Evolutionary conservation across 2,329 filamentous ascomycete genomes (phyloP).

Genomic region (Tolypocladium tropicale): DNA sequence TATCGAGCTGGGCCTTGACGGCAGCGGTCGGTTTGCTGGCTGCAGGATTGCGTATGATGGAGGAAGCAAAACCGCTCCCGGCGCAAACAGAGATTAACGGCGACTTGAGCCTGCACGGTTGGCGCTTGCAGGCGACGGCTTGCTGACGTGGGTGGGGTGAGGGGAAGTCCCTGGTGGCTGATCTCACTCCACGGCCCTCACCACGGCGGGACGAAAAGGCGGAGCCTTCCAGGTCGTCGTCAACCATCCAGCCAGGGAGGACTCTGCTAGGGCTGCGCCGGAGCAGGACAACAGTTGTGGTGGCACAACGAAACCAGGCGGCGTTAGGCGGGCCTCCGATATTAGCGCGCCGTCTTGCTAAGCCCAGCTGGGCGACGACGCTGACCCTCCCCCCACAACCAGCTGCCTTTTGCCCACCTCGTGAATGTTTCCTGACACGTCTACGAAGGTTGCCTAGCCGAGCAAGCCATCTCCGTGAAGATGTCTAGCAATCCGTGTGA

Average conservation of each 20-base stretch:
- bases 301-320: not conserved
- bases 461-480: not conserved
- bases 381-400: not conserved
- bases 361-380: not conserved
- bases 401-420: not conserved
- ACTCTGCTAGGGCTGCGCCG: not conserved
- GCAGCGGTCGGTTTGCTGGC: not conserved
- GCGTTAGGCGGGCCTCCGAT: not conserved
- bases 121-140: not conserved
- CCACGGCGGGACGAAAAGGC: not conserved
- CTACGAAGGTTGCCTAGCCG: too few species aligned
- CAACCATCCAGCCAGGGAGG: too few species aligned
- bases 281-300: not conserved
- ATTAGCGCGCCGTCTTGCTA: not conserved
- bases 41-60: not conserved
- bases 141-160: not conserved
- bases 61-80: not conserved
- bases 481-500: not conserved
- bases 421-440: too few species aligned
- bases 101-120: not conserved
- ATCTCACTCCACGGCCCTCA: not conserved
- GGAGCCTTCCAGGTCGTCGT: not conserved
- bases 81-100: not conserved
- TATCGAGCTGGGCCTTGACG: not conserved
- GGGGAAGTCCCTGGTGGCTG: not conserved